These are phyloP conservation scores for Aristolochia californica DNA, from an alignment of 164 flowering plant genomes.

Conservation along the genomic window DNA sequence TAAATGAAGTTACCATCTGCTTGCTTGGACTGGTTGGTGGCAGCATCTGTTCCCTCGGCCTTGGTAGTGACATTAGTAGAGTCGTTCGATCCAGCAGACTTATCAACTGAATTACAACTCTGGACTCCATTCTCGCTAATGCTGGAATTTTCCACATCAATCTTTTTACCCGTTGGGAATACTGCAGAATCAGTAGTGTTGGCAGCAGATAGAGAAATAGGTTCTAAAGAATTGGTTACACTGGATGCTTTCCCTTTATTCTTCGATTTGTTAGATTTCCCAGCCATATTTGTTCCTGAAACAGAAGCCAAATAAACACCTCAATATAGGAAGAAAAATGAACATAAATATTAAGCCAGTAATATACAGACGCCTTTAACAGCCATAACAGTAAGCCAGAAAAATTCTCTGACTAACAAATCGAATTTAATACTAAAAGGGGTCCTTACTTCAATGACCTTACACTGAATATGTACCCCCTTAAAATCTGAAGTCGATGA, in stretches of 20 bases:
- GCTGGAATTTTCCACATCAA: slow-evolving; percentile 11
- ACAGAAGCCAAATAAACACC: not conserved
- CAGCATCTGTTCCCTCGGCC: slow-evolving; percentile 8
- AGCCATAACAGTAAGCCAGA: no score
- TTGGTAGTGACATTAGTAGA: not conserved
- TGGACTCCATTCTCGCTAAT: slow-evolving; percentile 30
- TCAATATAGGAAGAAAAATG: not conserved
- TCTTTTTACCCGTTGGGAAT: slow-evolving; percentile 13
- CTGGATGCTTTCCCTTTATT: slow-evolving; percentile 31
- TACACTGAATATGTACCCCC: no score
- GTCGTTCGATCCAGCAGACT: not conserved
- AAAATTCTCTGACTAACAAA: no score
- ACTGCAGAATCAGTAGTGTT: slow-evolving; percentile 16
- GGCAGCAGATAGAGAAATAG: slow-evolving; percentile 6
- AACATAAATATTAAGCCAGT: no score
- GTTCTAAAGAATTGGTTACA: slow-evolving; percentile 27
- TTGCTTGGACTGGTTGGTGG: slow-evolving; percentile 10
- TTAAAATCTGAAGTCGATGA: no score
- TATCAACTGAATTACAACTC: not conserved
- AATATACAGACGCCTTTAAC: no score
- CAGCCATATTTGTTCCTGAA: slow-evolving; percentile 49
- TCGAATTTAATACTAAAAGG: no score
- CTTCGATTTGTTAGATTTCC: slow-evolving; percentile 64
- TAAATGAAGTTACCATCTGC: slow-evolving; percentile 15
- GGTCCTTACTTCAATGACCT: no score